Base-by-base conservation (phyloP, 2,329 filamentous ascomycete species). In the Calonectria pseudoturangicola region DNA sequence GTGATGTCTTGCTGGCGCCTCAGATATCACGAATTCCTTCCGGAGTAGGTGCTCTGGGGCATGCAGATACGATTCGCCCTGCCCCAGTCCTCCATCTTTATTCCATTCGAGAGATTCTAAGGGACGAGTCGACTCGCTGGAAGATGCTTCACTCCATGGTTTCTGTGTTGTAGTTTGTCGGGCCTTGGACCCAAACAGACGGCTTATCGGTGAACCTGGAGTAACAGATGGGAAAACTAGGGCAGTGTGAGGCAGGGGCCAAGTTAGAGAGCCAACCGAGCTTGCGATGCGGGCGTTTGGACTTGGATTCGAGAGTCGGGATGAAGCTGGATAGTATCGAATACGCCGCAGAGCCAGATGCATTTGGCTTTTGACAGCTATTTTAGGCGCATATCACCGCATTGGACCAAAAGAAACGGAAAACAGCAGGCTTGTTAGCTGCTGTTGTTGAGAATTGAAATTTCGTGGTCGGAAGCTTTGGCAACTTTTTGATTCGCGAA, bases 341-440 rank as follows among this genome's bases (percentile, higher is more conserved):
- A 73, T 68, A 33, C 73, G 74, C 70, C 74, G 69, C 68, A 77
- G 68, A 51, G 75, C 74, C 77, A 74, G 78, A 81, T 78, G 79
- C 82, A 84, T 84, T 70, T 77, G 54, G 16, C 81, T 77, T 69
- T 76, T 68, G 36, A 54, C 73, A 68, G 58, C 66, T 76, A 71
- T 73, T 66, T 73, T 77, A 72, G 68, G 73, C 66, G 66, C 74
- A 36, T 72, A 71, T 80, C 74, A 78, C 75, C 76, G 75, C 79
- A 81, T 79, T 63, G 64, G 51, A 43, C 58, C 33, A 41, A 48
- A 39, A 18, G 36, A 70, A 63, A 74, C 45, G 62, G 58, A 27
- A n/a, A 54, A 56, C 27, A 50, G 27, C 9, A 30, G 54, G 73
- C 66, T 48, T 67, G 70, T 76, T 45, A 41, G 71, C 43, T 45